Base-by-base conservation (phyloP, 2,329 filamentous ascomycete genomes). In the Knufia petricola region DNA sequence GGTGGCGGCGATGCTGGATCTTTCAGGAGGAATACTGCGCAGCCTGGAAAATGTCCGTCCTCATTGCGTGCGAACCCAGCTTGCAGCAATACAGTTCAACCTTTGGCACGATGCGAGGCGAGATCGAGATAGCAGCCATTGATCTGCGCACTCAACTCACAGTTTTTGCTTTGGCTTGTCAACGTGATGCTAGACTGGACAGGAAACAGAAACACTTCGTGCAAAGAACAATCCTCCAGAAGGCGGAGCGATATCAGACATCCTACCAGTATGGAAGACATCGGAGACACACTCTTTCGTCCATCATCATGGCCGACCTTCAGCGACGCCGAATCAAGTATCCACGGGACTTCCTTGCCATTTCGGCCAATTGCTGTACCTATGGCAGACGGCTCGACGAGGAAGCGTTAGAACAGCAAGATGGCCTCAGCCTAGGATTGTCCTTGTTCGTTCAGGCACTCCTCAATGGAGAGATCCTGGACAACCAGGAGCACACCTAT, bases 11-110 rank as follows among this genome's bases (percentile, higher is more conserved):
- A 38, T 31, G 30, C 32, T 47, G 44, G 44, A 20, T 36, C 20
- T 47, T 47, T 38, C 44, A 47, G 32, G 44, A 47, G 31, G 44
- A 47, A 17, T 47, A 47, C 15, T 26, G 44, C 17, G 28, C 44
- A 24, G 34, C 7, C 17, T n/a, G 34, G 34, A 37, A 20, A 20
- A 37, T 37, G 34, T 37, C n/a, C 34, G 17, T 37, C 34, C 34
- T 37, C 4, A 37, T 37, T 37, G 7, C 34, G 17, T 37, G 34
- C n/a, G 17, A 20, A 31, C 32, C 44, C 9, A 37, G 24, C 15
- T 36, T 47, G 32, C 30, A n/a, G 10, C 21, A 21, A 8, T 19
- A 36, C 28, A 47, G 19, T 23, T 19, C 44, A 3, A 19, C 21
- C 6, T 47, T 47, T 39, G 44, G 44, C 8, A 24, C 2, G n/a